Base-by-base conservation (phyloP, 2,329 filamentous ascomycete species). In the Trichoderma arundinaceum region DNA sequence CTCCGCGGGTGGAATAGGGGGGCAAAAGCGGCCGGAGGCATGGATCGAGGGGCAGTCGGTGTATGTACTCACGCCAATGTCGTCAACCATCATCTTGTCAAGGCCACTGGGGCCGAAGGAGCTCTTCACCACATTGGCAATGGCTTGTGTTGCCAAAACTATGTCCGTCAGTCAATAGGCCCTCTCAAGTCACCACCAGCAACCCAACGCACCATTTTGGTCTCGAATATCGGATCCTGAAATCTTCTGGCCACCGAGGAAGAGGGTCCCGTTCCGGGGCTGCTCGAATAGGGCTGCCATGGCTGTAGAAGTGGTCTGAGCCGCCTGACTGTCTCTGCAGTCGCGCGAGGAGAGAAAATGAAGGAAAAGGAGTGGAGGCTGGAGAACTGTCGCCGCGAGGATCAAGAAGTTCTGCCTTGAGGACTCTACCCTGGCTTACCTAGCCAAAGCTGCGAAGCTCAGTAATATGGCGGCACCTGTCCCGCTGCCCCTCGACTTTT, bases 71-170 rank as follows among this genome's bases (percentile, higher is more conserved):
- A 92, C 90, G 76, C 95, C 95, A 78, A 99, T 98, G 78, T 99
- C 95, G 82, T 99, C 95, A 74, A 99, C 95, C 95, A 99, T 98
- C 95, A 99, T 99, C 87, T 99, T 99, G 79, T 99, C 95, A 71
- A 99, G 86, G 56, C 95, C 95, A 69, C 92, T 97, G 59, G 95
- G 95, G 64, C 95, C 95, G 77, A 99, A 99, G 15, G 95, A 99
- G 80, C 92, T 97, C 84, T 97, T 98, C 79, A 99, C 93, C 67
- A 99, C 94, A 88, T 98, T 99, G 74, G 95, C 91, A 75, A 99
- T 98, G 67, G 94, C 93, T 79, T 97, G 93, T 52, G 95, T 98
- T 72, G 95, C 95, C 72, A 93, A 88, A 56, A 98, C 95, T 94
- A 75, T 15, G 19, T 19, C 33, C 33, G 53, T 54, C 41, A 41